Conservation (phyloP, 441 rosid genomes). For the Pelargonium exstipulatum region DNA sequence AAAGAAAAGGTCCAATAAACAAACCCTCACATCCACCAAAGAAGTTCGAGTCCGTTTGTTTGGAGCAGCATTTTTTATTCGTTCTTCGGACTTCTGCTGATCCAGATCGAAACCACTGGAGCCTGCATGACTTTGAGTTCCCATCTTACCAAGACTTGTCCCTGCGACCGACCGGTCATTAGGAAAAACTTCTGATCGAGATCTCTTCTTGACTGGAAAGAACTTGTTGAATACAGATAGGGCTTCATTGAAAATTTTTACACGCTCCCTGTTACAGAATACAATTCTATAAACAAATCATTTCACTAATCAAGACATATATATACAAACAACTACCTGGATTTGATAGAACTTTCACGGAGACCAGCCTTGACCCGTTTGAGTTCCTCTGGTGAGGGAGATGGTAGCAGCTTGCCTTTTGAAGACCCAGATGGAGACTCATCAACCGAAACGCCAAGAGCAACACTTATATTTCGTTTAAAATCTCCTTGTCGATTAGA, state of each 20-base stretch:
- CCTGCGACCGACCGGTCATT: constrained; percentile 59
- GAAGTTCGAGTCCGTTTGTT: constrained; percentile 94
- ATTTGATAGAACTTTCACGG: constrained; percentile 60
- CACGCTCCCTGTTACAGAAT: constrained; percentile 66
- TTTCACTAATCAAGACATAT: constrained; percentile 18
- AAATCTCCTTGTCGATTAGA: constrained; percentile 73
- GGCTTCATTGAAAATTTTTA: constrained; percentile 69
- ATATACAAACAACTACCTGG: constrained; percentile 60
- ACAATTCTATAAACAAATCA: constrained; percentile 29
- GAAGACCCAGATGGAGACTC: constrained; percentile 53
- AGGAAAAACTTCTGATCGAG: constrained; percentile 64
- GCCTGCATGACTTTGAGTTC: constrained; percentile 56
- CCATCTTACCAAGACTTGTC: constrained; percentile 61
- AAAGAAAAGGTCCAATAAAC: constrained; percentile 24
- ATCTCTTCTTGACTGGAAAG: constrained; percentile 79
- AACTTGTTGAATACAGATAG: constrained; percentile 73
- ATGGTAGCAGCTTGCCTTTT: constrained; percentile 55
- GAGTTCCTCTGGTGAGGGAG: constrained; percentile 70
- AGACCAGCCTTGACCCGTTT: constrained; percentile 63
- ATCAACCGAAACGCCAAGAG: constrained; percentile 74
- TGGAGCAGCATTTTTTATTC: constrained; percentile 57
- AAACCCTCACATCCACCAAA: constrained; percentile 66
- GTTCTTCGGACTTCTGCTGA: constrained; percentile 67
- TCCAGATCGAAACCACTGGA: constrained; percentile 67
- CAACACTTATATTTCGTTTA: constrained; percentile 56